Percentiles rank a stretch among this genome's conserved stretches.
These are phyloP conservation scores for Aegilops tauschii DNA, from an alignment of 176 grass and related monocot species.

Conservation along the genomic window DNA sequence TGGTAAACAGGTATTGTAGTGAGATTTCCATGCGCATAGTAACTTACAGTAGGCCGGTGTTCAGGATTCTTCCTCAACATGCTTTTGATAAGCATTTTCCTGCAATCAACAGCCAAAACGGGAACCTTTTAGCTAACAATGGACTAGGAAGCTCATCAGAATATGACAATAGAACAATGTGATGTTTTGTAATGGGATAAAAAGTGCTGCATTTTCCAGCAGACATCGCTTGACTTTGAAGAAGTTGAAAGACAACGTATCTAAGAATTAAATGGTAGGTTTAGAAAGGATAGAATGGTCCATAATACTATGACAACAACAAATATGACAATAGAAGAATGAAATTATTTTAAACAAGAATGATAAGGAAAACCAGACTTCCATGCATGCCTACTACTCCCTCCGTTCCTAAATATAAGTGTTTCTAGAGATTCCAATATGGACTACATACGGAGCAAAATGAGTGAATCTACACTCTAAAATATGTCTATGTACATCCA, in stretches of 20 bases:
- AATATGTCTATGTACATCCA: too few relatives aligned
- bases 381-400: not conserved
- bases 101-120: constrained; percentile 41
- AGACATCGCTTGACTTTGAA: not conserved
- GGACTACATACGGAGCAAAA: too few relatives aligned
- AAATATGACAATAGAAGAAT: not conserved
- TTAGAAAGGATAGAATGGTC: not conserved
- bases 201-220: not conserved
- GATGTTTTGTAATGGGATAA: not conserved
- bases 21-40: constrained; percentile 22
- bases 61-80: constrained; percentile 98
- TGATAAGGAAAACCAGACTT: constrained; percentile 2
- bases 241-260: not conserved
- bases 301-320: not conserved
- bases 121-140: constrained; percentile 13
- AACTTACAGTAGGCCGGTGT: constrained; percentile 92
- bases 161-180: not conserved
- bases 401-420: too few relatives aligned
- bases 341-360: not conserved
- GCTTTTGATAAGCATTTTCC: constrained; percentile 93
- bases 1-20: not conserved
- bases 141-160: not conserved
- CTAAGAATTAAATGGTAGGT: not conserved
- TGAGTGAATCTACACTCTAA: too few relatives aligned
- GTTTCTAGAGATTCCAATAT: too few relatives aligned